phyloP scores from a whole-genome alignment of 495 filamentous ascomycete genomes.

The Niebla homalea region DNA sequence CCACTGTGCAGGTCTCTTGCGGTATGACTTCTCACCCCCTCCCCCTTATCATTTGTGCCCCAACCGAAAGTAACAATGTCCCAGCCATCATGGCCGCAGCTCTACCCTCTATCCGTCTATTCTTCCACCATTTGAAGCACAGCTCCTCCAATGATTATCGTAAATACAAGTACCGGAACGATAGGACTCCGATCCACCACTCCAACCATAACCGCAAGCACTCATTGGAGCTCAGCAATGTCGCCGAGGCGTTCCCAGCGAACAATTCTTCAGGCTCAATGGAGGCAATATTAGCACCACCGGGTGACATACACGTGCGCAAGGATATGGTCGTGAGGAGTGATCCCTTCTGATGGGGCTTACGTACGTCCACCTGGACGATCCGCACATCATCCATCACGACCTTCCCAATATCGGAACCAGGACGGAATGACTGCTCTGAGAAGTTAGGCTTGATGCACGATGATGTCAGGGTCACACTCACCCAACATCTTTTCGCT shows the following conservation, averaged over 20 bases:
- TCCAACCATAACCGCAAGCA: background rate
- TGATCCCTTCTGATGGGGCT: background rate
- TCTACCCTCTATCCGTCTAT: conserved; percentile 13
- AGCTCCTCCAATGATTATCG: conserved; percentile 20
- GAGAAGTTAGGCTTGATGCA: background rate
- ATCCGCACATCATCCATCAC: background rate
- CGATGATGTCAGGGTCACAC: background rate
- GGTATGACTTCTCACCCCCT: no score
- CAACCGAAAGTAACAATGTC: background rate
- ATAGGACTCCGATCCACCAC: background rate
- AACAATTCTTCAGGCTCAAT: background rate
- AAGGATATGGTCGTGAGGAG: background rate
- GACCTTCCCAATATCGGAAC: background rate
- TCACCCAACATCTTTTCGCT: background rate
- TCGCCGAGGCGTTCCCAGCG: background rate
- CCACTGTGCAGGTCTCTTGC: conserved; percentile 1
- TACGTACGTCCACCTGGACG: background rate
- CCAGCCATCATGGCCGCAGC: background rate
- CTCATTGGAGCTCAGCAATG: background rate
- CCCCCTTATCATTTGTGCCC: background rate
- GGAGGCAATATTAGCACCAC: background rate
- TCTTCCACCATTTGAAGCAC: conserved; percentile 24
- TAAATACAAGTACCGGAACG: background rate
- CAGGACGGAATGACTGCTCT: background rate
- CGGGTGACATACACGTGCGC: background rate